Evolutionary conservation across 345 rosid genomes (phyloP).

Genomic region (Erysimum cheiranthoides): DNA sequence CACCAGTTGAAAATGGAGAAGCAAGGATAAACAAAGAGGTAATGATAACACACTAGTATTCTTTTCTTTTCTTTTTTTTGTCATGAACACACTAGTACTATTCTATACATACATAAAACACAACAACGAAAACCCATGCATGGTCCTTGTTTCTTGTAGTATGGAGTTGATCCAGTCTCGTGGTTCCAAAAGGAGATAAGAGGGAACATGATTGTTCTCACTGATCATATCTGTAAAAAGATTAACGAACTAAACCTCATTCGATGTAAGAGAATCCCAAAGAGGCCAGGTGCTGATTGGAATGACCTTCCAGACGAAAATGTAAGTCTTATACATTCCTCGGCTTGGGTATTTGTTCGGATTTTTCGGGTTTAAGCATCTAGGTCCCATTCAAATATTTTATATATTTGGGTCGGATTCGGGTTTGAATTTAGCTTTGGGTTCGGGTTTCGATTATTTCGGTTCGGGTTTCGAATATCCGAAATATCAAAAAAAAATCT

Average conservation of each 20-base stretch:
- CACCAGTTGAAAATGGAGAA: constrained; percentile 70
- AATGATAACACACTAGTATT: too few relatives aligned
- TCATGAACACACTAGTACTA: too few relatives aligned
- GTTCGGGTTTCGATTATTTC: too few relatives aligned
- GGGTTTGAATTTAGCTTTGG: too few relatives aligned
- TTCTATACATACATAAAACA: neutral
- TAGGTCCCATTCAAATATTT: too few relatives aligned
- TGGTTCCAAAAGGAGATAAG: constrained; percentile 83
- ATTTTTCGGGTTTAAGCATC: too few relatives aligned
- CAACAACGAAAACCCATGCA: neutral
- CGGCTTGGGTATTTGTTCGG: too few relatives aligned
- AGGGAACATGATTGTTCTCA: constrained; percentile 56
- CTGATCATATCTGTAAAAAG: constrained; percentile 76
- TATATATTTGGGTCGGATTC: too few relatives aligned
- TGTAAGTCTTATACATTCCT: constrained; percentile 44
- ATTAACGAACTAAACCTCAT: constrained; percentile 77
- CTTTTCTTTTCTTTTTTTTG: too few relatives aligned
- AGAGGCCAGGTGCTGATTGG: constrained; percentile 91
- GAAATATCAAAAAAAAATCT: too few relatives aligned
- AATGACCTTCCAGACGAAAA: constrained; percentile 73
- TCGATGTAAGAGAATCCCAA: constrained; percentile 75
- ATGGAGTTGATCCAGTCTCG: constrained; percentile 59
- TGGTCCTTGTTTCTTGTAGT: constrained; percentile 49
- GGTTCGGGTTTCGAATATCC: too few relatives aligned
- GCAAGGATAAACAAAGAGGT: constrained; percentile 60